Evolutionary conservation across 306 rosid genomes (phyloP).

Genomic region (Dryas octopetala): DNA sequence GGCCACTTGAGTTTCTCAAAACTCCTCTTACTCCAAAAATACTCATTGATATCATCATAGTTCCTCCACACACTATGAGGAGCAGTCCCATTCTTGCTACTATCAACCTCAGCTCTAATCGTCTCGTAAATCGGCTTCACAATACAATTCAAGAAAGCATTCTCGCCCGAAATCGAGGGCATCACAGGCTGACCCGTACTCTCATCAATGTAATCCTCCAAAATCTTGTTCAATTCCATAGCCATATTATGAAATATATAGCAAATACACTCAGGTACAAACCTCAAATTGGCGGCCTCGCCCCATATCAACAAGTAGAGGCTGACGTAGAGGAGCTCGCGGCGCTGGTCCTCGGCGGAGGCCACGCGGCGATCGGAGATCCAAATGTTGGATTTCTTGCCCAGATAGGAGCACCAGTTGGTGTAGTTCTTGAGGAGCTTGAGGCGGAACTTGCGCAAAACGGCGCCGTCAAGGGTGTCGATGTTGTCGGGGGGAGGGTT

Average conservation of each 20-base stretch:
- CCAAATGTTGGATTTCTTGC: conserved; percentile 86
- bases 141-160: conserved; percentile 60
- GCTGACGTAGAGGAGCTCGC: conserved; percentile 81
- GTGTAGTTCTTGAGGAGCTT: conserved; percentile 75
- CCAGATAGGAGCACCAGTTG: conserved; percentile 82
- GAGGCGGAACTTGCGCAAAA: conserved; percentile 70
- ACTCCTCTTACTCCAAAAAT: conserved; percentile 87
- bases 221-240: conserved; percentile 68
- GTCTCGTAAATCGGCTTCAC: conserved; percentile 89
- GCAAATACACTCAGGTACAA: conserved; percentile 80
- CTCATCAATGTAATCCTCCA: conserved; percentile 88
- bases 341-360: conserved; percentile 52
- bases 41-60: conserved; percentile 90
- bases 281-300: conserved; percentile 84
- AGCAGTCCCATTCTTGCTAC: conserved; percentile 74
- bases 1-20: conserved; percentile 95
- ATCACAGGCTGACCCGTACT: conserved; percentile 80
- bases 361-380: conserved; percentile 52
- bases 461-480: conserved; percentile 63
- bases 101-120: conserved; percentile 68
- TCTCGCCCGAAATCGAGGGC: conserved; percentile 79
- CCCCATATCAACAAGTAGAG: conserved; percentile 89
- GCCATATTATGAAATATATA: conserved; percentile 89
- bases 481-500: conserved; percentile 90
- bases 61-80: conserved; percentile 91